Evolutionary conservation across 106 monocot genomes (phyloP), one percentile per base, ranked within the genome.

Genomic region (Dendrobium officinale): DNA sequence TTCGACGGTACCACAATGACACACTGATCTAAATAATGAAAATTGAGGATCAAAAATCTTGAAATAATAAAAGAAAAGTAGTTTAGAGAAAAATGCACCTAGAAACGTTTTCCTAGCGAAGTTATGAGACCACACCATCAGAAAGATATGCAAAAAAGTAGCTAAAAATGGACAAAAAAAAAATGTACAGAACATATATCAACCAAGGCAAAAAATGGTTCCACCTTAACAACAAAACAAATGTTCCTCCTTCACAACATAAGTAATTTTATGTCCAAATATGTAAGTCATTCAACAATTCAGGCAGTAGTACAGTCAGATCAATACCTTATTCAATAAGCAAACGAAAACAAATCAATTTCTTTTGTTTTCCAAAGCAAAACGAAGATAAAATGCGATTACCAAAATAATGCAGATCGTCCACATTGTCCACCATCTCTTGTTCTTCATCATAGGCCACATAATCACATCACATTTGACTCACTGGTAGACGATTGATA

Each of bases 1-100:
- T 87, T 95, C 98, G 67, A 99, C 92, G 41, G 98, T 99, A 47
- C 98, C 98, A 76, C 79, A 85, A 77, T 89, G 86, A 81, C 95
- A 95, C 22, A 91, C 22, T 82, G 85, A 74, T 67, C 98, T 99
- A 83, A 73, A 88, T 85, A 77, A 85, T 17, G 20, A 51, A 44
- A 16, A 74, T 20, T 74, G 22, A 43, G 70, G 29, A 74, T 44
- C 72, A 42, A 24, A 41, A 74, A 7, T 42, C 19, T 74, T 19
- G 61, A 61, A 42, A 17, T 15, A 72, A 40, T 29, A 72, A 40
- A 72, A 72, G 51, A 51, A 11, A 72, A 72, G 0, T 7, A 19
- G 4, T 43, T 74, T 22, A 33, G 29, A 33, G 15, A 37, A 33
- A 70, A 13, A 70, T 66, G 26, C n/a, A 37, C 29, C 5, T 33